phyloP scores from a whole-genome alignment of 208 protist species.

The Polymyxa betae region DNA sequence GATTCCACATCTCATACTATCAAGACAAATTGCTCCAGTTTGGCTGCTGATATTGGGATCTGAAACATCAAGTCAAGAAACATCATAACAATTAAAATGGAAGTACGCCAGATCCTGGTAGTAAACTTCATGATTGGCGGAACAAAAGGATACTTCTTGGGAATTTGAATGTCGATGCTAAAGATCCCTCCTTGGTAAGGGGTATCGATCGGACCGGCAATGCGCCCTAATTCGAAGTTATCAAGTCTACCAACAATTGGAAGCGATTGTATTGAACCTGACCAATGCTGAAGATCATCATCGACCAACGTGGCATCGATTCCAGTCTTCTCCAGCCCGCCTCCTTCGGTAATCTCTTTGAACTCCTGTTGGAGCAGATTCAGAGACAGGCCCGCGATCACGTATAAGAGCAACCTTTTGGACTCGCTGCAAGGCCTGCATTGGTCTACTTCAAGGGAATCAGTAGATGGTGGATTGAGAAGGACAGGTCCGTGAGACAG shows the following conservation, averaged over 20 bases:
- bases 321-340: slow-evolving; percentile 1
- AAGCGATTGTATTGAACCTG: neutral
- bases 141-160: slow-evolving; percentile 55
- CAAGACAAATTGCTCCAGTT: slow-evolving; percentile 38
- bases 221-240: neutral
- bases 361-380: neutral
- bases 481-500: neutral
- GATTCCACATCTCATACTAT: neutral
- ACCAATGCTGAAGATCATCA: slow-evolving; percentile 47
- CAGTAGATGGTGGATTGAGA: neutral
- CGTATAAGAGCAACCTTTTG: slow-evolving; percentile 12
- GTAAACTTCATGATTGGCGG: slow-evolving; percentile 51
- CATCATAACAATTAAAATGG: neutral
- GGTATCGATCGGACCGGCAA: slow-evolving; percentile 51
- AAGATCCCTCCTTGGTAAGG: slow-evolving; percentile 58
- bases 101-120: slow-evolving; percentile 54
- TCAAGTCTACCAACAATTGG: neutral
- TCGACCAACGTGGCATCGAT: slow-evolving; percentile 44
- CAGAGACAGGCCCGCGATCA: neutral
- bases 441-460: neutral
- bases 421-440: slow-evolving; percentile 42
- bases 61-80: neutral
- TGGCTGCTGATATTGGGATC: slow-evolving; percentile 49
- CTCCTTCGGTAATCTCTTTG: slow-evolving; percentile 30
- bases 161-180: slow-evolving; percentile 49